Percentiles rank a stretch among this genome's conserved stretches.
Evolutionary conservation across 441 rosid genomes (phyloP).

Genomic region (Breynia disticha): DNA sequence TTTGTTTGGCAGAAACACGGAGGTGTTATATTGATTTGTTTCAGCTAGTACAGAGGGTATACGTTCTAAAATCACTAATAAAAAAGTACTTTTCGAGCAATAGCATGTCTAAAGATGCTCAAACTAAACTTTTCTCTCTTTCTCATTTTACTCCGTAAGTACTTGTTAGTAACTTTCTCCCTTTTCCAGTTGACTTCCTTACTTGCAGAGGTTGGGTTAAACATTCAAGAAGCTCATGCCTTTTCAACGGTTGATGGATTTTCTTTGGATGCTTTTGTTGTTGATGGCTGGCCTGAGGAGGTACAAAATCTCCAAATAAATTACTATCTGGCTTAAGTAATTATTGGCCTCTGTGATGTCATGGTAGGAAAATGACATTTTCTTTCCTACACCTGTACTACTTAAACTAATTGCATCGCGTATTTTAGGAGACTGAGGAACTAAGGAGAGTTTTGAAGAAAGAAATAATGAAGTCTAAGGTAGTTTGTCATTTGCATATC

Average conservation of each 20-base stretch:
- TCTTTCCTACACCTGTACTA: slow-evolving; percentile 13
- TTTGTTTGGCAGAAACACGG: no score
- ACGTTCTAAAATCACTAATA: no score
- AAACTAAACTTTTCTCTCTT: background rate
- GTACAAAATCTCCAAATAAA: slow-evolving; percentile 19
- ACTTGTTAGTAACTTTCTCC: slow-evolving; percentile 7
- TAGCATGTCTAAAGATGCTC: no score
- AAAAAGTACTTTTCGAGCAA: no score
- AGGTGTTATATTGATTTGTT: no score
- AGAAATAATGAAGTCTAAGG: slow-evolving; percentile 72
- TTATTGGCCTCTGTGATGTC: background rate
- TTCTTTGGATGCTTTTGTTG: slow-evolving; percentile 88
- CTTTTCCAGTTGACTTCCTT: slow-evolving; percentile 63
- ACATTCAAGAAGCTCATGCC: slow-evolving; percentile 94
- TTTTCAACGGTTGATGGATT: slow-evolving; percentile 82
- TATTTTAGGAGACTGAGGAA: slow-evolving; percentile 60
- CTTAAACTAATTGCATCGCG: slow-evolving; percentile 17
- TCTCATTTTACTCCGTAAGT: slow-evolving; percentile 5
- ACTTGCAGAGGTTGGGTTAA: slow-evolving; percentile 83
- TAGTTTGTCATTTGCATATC: slow-evolving; percentile 17
- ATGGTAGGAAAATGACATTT: background rate
- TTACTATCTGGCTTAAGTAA: background rate
- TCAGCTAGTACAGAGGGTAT: no score
- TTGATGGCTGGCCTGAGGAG: slow-evolving; percentile 93
- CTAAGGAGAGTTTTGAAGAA: slow-evolving; percentile 55